phyloP scores from a whole-genome alignment of 192 early-diverging fungal genomes.

The Coemansia asiatica region DNA sequence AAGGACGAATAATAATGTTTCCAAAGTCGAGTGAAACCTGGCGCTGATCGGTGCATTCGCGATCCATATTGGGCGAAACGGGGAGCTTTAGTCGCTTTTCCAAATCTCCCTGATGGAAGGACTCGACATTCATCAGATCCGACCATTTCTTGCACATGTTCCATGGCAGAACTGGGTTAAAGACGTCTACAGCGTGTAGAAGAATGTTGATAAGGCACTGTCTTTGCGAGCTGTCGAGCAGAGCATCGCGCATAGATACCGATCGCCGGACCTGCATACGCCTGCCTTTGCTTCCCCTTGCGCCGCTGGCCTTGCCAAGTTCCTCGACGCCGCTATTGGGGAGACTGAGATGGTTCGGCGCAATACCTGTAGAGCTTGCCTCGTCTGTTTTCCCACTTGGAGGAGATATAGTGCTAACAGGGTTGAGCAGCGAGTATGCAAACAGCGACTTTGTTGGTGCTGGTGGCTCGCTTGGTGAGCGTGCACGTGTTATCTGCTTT shows the following conservation, averaged over 20 bases:
- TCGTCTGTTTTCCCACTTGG: background rate
- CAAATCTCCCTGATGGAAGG: slow-evolving; percentile 82
- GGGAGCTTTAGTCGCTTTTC: slow-evolving; percentile 75
- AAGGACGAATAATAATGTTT: slow-evolving; percentile 83
- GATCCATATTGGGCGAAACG: slow-evolving; percentile 89
- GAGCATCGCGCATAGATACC: slow-evolving; percentile 46
- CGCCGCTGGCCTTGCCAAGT: background rate
- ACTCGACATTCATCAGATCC: slow-evolving; percentile 82
- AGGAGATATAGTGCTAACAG: background rate
- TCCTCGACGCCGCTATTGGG: background rate
- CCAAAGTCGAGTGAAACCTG: slow-evolving; percentile 81
- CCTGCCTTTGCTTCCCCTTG: slow-evolving; percentile 13
- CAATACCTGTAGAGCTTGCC: background rate
- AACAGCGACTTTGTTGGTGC: slow-evolving; percentile 16
- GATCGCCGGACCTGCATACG: slow-evolving; percentile 46
- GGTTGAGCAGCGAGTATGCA: slow-evolving; percentile 8
- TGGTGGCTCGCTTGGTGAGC: slow-evolving; percentile 43
- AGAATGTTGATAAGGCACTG: slow-evolving; percentile 65
- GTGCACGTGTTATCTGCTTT: slow-evolving; percentile 14
- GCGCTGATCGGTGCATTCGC: slow-evolving; percentile 65
- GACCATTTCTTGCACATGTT: slow-evolving; percentile 87
- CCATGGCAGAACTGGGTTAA: slow-evolving; percentile 84
- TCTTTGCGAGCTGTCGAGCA: slow-evolving; percentile 60
- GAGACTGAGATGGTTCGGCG: background rate
- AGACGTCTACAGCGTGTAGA: slow-evolving; percentile 89